Percentiles rank a stretch among this genome's conserved stretches.
Evolutionary conservation across 2,329 filamentous ascomycete genomes (phyloP).

Genomic region (Aspergillus sp.): DNA sequence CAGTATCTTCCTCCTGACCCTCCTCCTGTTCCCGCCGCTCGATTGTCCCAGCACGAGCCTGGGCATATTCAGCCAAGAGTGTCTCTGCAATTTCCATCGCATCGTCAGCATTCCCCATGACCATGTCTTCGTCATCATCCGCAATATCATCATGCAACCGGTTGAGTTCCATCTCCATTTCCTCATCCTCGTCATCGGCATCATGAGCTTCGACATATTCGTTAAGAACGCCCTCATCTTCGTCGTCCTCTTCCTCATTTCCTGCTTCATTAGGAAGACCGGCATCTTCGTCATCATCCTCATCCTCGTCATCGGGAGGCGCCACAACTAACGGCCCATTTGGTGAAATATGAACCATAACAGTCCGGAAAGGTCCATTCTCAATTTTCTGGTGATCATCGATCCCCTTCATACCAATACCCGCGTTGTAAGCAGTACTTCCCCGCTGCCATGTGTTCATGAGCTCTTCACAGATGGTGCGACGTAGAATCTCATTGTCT

Average conservation of each 20-base stretch:
- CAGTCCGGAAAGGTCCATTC: slow-evolving; percentile 28
- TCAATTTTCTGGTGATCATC: slow-evolving; percentile 71
- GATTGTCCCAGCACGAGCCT: background rate
- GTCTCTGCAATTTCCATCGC: slow-evolving; percentile 70
- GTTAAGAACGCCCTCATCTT: slow-evolving; percentile 37
- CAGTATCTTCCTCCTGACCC: slow-evolving; percentile 21
- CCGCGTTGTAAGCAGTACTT: slow-evolving; percentile 72
- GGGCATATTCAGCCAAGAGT: slow-evolving; percentile 52
- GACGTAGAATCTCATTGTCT: slow-evolving; percentile 71
- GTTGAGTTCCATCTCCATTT: slow-evolving; percentile 22
- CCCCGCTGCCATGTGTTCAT: slow-evolving; percentile 81
- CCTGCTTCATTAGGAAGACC: slow-evolving; percentile 31
- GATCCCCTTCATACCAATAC: slow-evolving; percentile 69
- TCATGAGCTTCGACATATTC: slow-evolving; percentile 39
- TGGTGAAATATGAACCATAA: slow-evolving; percentile 36
- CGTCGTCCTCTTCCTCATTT: slow-evolving; percentile 43
- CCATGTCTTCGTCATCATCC: slow-evolving; percentile 35
- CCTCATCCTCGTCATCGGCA: slow-evolving; percentile 41
- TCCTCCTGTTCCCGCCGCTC: slow-evolving; percentile 7
- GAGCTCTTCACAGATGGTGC: slow-evolving; percentile 83
- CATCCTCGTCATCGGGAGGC: slow-evolving; percentile 42
- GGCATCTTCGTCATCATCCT: slow-evolving; percentile 25
- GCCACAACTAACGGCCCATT: slow-evolving; percentile 39
- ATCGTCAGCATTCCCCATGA: slow-evolving; percentile 52
- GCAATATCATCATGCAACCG: slow-evolving; percentile 12